Evolutionary conservation across 768 basidiomycete genomes (phyloP).

Genomic region (Leucosporidium scottii): DNA sequence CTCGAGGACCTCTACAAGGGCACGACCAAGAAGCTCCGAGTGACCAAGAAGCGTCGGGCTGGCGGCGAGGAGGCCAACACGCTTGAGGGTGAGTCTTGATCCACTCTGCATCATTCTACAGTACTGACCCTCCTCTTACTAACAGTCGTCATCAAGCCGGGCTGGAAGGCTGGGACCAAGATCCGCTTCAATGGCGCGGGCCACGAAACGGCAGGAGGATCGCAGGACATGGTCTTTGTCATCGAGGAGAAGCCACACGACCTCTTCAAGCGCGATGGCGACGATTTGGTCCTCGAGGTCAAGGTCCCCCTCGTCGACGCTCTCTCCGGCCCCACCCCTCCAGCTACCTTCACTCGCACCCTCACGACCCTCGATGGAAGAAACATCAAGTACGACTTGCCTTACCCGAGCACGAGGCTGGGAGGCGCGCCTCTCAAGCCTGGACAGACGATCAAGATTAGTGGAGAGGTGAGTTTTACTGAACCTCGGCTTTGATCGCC

Average conservation of each 20-base stretch:
- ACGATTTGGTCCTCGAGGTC: slow-evolving; percentile 61
- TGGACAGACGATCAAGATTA: slow-evolving; percentile 60
- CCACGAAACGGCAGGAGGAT: slow-evolving; percentile 52
- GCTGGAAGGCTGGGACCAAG: slow-evolving; percentile 96
- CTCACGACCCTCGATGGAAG: slow-evolving; percentile 74
- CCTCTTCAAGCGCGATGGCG: slow-evolving; percentile 66
- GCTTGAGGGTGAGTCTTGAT: slow-evolving; percentile 61
- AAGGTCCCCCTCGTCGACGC: slow-evolving; percentile 76
- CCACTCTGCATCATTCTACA: too few species aligned
- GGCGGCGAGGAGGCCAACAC: slow-evolving; percentile 78
- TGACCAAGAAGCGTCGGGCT: slow-evolving; percentile 63
- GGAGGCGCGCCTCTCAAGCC: slow-evolving; percentile 61
- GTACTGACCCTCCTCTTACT: too few species aligned
- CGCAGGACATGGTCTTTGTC: slow-evolving; percentile 90
- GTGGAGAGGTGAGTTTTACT: slow-evolving; percentile 51
- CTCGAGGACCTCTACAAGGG: slow-evolving; percentile 82
- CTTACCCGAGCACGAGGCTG: slow-evolving; percentile 43
- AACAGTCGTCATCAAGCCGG: slow-evolving; percentile 52
- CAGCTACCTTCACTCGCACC: slow-evolving; percentile 46
- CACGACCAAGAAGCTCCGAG: slow-evolving; percentile 76
- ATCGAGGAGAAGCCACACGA: slow-evolving; percentile 91
- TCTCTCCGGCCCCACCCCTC: slow-evolving; percentile 53
- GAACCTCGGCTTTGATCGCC: neutral
- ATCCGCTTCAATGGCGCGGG: slow-evolving; percentile 80
- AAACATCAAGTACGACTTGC: slow-evolving; percentile 60